phyloP scores from a whole-genome alignment of 1,284 basidiomycete genomes.

The Leccinum huronense region DNA sequence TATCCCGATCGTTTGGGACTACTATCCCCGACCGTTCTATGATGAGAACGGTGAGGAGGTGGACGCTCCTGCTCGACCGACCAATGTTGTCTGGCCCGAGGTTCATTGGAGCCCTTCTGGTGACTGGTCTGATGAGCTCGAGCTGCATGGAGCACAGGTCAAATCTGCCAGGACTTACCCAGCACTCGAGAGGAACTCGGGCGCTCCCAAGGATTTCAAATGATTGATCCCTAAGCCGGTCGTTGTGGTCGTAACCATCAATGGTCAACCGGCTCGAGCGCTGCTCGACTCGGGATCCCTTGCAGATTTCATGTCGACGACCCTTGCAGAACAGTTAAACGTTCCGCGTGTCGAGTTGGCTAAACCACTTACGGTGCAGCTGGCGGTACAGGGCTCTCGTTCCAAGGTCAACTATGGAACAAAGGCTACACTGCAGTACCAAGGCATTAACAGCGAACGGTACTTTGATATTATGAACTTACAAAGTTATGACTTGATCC shows the following conservation, averaged over 20 bases:
- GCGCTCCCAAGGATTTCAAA: not conserved
- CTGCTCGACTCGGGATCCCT: constrained; percentile 40
- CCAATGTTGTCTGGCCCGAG: too few relatives aligned
- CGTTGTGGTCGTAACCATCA: constrained; percentile 33
- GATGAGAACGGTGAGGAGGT: too few relatives aligned
- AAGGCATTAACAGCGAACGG: constrained; percentile 23
- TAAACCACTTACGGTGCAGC: not conserved
- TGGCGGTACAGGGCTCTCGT: constrained; percentile 26
- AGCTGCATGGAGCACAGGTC: too few relatives aligned
- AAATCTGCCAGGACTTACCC: too few relatives aligned
- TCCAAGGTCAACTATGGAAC: constrained; percentile 31
- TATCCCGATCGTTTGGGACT: too few relatives aligned
- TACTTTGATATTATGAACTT: constrained; percentile 35
- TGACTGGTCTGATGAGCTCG: too few relatives aligned
- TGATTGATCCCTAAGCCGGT: constrained; percentile 34
- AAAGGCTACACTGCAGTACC: constrained; percentile 30
- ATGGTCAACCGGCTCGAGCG: constrained; percentile 34
- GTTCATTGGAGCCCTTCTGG: too few relatives aligned
- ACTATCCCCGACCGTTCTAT: too few relatives aligned
- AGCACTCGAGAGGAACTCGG: not conserved
- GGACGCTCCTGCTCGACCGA: too few relatives aligned
- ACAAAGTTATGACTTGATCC: constrained; percentile 35
- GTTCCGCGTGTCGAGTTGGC: not conserved
- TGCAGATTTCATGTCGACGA: constrained; percentile 41
- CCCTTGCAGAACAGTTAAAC: constrained; percentile 19